Evolutionary conservation across 116 monocot genomes (phyloP).

Genomic region (Trichopus zeylanicus): DNA sequence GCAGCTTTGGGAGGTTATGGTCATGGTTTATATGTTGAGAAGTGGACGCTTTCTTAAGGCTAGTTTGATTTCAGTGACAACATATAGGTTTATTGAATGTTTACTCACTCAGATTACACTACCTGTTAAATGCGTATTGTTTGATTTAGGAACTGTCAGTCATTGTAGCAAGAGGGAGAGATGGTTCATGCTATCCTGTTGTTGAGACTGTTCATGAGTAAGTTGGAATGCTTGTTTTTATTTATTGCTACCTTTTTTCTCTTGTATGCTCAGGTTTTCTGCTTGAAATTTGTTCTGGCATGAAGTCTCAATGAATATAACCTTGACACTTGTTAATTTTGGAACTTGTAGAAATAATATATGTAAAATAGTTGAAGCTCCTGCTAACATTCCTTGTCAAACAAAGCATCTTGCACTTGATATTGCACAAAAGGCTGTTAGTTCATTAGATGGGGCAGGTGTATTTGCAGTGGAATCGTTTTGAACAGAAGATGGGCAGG

Average conservation of each 20-base stretch:
- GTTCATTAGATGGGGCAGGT: constrained; percentile 82
- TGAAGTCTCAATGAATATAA: too few species aligned
- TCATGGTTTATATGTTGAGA: constrained; percentile 83
- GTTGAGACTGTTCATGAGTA: constrained; percentile 96
- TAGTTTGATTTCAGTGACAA: background rate
- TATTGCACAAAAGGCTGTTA: constrained; percentile 67
- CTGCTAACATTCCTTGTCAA: constrained; percentile 63
- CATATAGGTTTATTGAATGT: too few species aligned
- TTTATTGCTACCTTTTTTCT: background rate
- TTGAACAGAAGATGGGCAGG: constrained; percentile 64
- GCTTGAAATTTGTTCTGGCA: too few species aligned
- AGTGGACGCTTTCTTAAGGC: constrained; percentile 92
- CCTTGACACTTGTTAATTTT: constrained; percentile 3
- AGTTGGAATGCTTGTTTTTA: constrained; percentile 5
- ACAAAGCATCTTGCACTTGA: constrained; percentile 47
- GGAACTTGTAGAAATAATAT: constrained; percentile 66
- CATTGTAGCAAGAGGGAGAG: constrained; percentile 86
- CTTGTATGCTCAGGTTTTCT: too few species aligned
- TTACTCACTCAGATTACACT: too few species aligned
- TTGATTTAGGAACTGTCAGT: constrained; percentile 75
- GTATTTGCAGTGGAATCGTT: constrained; percentile 94
- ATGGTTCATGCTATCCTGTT: constrained; percentile 69
- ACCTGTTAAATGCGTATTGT: too few species aligned
- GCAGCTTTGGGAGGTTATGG: constrained; percentile 86
- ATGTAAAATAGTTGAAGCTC: constrained; percentile 91